Evolutionary conservation across 768 basidiomycete species (phyloP), one percentile per base, ranked within the genome.

Genomic region (Sporobolomyces pararoseus): DNA sequence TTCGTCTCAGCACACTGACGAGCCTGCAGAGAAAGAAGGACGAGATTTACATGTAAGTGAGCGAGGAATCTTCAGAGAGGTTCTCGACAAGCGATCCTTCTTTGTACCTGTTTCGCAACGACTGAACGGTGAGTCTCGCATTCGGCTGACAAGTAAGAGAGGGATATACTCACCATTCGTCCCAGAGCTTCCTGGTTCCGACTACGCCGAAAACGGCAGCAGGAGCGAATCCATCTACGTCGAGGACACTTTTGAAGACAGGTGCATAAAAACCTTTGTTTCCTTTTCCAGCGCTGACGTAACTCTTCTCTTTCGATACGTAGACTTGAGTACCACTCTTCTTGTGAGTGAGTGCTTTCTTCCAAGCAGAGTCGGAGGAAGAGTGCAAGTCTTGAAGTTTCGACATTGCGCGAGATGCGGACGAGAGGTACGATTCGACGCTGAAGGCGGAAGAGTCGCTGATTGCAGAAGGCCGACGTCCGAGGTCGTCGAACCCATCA

Each of bases 51-150:
- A 73, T 75, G 59, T 75, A 75, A 32, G 71, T 73, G 34, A 75
- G 59, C 1, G 71, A 73, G 19, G 71, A 61, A n/a, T 62, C 60
- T 47, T 75, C 71, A 32, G 39, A 62, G 10, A 75, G 59, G 47
- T 75, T 72, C 37, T 63, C 68, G n/a, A 75, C 75, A 60, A 75
- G 66, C 13, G 72, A 67, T 19, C 75, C 75, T 34, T 69, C 70
- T 25, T 70, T 62, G 63, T 74, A 74, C 73, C 73, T 74, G 49
- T 5, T 4, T 34, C 13, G 31, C 17, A 19, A 16, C 9, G 17
- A 9, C 39, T 17, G 39, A 42, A 9, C 17, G 17, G 12, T 10
- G 2, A n/a, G 27, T 10, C 17, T 13, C 13, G 60, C 21, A 64
- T 62, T 34, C 47, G n/a, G 29, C 60, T 29, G 44, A 1, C 47